Evolutionary conservation across 192 early-diverging fungal species (phyloP), one percentile per base, ranked within the genome.

Genomic region (Coemansia sp.): DNA sequence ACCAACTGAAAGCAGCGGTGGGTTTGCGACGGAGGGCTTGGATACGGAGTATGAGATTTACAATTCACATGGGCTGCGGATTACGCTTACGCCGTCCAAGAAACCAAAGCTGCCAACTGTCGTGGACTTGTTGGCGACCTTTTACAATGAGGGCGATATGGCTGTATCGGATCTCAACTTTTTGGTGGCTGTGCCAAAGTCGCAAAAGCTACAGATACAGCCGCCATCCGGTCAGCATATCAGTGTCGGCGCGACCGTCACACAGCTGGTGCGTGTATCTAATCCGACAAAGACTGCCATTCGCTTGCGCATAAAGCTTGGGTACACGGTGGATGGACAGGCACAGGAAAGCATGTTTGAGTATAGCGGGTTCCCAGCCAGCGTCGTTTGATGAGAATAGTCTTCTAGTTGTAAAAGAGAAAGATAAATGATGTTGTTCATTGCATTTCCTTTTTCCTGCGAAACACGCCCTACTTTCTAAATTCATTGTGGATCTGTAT

Each of bases 181-280:
- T 73, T 88, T 94, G 77, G 96, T 95, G 13, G 98, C 98, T 0
- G 97, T 99, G 14, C 95, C 95, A 26, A 95, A 95, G 85, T 91
- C 90, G 46, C 89, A 97, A 64, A 90, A 92, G 78, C 84, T 98
- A 58, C 89, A 91, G 69, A 93, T 98, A 87, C 85, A 87, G 32
- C 88, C 95, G 30, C 90, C 94, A 0, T 91, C 90, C 6, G 83
- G 85, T 6, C 94, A 83, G 68, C 75, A 75, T 3, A 79, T 97
- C 60, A 69, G 81, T 13, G 81, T 86, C 26, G 90, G 89, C 7
- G 71, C 75, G 26, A 79, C 76, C 5, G 94, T 89, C 26, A 91
- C 87, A 16, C 98, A 99, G 70, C 33, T 84, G 14, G 88, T 99
- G 84, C 87, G 88, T 40, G 88, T 98, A 57, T 89, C 93, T 28